These are phyloP conservation scores for Coemansia sp. DNA, from an alignment of 192 early-diverging fungal genomes.

Conservation along the genomic window DNA sequence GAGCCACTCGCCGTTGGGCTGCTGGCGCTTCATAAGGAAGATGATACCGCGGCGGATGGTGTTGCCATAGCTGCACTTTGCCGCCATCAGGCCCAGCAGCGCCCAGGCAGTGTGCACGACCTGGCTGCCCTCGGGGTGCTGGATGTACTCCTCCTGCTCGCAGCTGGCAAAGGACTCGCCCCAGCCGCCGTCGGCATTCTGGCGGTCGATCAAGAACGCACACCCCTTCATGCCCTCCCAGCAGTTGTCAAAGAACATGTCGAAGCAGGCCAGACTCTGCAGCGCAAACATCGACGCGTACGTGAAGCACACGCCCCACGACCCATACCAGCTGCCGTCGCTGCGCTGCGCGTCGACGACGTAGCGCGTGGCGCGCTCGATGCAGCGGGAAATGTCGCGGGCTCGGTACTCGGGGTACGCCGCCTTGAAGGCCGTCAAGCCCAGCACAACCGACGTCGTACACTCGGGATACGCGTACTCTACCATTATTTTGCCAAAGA, in stretches of 20 bases:
- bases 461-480: constrained; percentile 98
- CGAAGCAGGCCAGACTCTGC: constrained; percentile 75
- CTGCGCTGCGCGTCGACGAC: constrained; percentile 63
- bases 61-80: constrained; percentile 70
- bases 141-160: constrained; percentile 37
- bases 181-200: constrained; percentile 93
- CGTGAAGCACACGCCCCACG: constrained; percentile 97
- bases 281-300: constrained; percentile 93
- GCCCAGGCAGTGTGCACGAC: constrained; percentile 92
- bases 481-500: constrained; percentile 97
- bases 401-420: constrained; percentile 74
- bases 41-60: constrained; percentile 57
- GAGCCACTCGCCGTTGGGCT: constrained; percentile 86
- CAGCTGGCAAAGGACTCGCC: constrained; percentile 85
- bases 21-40: constrained; percentile 81
- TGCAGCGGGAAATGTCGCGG: constrained; percentile 66
- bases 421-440: constrained; percentile 70
- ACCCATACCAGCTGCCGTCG: constrained; percentile 92
- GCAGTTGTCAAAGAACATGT: constrained; percentile 75
- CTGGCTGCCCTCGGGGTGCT: constrained; percentile 61
- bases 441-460: constrained; percentile 88
- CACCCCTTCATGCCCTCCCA: constrained; percentile 70
- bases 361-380: constrained; percentile 63
- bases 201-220: constrained; percentile 85
- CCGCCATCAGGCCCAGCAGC: constrained; percentile 81